These are phyloP conservation scores for Psilocybe cyanescens DNA, from an alignment of 768 basidiomycete species.

Conservation along the genomic window DNA sequence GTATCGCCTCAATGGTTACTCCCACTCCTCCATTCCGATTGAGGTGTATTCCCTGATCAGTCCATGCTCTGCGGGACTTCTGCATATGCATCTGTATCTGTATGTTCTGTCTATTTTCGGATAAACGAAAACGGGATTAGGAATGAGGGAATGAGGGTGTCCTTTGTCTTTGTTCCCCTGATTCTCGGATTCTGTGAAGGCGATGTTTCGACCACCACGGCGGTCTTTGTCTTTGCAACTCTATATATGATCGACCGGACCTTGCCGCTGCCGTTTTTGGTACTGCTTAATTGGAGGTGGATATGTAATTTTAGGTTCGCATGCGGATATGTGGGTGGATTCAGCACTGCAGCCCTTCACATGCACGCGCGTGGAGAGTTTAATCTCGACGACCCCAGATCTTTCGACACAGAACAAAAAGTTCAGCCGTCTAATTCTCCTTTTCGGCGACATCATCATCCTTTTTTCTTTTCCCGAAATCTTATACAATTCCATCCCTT, in stretches of 20 bases:
- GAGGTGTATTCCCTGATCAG: neutral
- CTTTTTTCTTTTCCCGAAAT: too few species aligned
- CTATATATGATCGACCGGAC: neutral
- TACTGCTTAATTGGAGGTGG: neutral
- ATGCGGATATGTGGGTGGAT: conserved; percentile 18
- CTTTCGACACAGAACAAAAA: too few species aligned
- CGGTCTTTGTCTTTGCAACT: neutral
- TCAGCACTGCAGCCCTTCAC: too few species aligned
- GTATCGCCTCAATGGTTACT: neutral
- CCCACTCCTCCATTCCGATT: neutral
- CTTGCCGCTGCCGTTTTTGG: neutral
- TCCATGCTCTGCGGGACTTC: neutral
- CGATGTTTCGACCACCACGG: neutral
- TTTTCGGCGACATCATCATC: too few species aligned
- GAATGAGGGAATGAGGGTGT: neutral
- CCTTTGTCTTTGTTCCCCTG: neutral
- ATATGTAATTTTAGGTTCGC: neutral
- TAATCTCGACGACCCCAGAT: too few species aligned
- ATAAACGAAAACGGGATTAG: neutral
- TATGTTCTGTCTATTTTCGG: neutral
- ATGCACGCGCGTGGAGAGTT: too few species aligned
- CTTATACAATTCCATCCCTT: too few species aligned
- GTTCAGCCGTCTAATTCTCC: too few species aligned
- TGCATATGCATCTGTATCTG: neutral
- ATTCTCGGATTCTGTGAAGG: neutral